Evolutionary conservation across 2,329 filamentous ascomycete genomes (phyloP), one percentile per base, ranked within the genome.

Genomic region (Hypocrella siamensis): DNA sequence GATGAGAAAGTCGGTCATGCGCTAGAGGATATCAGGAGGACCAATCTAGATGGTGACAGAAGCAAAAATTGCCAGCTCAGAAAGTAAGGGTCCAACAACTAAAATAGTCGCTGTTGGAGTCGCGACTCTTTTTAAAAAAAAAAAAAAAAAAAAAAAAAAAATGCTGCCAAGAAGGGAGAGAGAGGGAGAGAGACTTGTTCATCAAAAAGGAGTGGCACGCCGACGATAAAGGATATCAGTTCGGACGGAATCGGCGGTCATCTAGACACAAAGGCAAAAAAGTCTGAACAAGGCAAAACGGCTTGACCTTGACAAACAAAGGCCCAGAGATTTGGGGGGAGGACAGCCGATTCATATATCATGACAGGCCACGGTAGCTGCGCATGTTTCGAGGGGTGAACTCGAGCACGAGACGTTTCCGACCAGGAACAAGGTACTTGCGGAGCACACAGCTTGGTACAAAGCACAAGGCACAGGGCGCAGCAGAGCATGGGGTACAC

Each of bases 121-220:
- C n/a, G n/a, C n/a, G n/a, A n/a, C 12, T 17, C 8, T 24, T 31
- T 27, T 6, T 12, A 22, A 7, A 22, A 28, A 17, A 28, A 28
- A 15, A 17, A 16, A 27, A 27, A 27, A 17, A 28, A 17, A 28
- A 28, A 7, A 17, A 28, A 28, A 14, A 14, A 14, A 26, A 14
- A 14, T 6, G 21, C 7, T 12, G 12, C 7, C 21, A 22, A 7
- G 3, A 22, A 22, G 21, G 21, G 21, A 22, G 8, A 22, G 12
- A 22, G 21, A 12, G 21, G 21, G 8, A 22, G 12, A 12, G 8
- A 22, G 21, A n/a, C n/a, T n/a, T n/a, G n/a, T n/a, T n/a, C n/a
- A n/a, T n/a, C n/a, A n/a, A n/a, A 34, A 36, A 30, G 17, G 32
- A 37, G 25, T 34, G 35, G 27, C 32, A 37, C 29, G 35, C 32